Evolutionary conservation across 2,329 filamentous ascomycete species (phyloP), one percentile per base, ranked within the genome.

Genomic region (Cladosporium velox): DNA sequence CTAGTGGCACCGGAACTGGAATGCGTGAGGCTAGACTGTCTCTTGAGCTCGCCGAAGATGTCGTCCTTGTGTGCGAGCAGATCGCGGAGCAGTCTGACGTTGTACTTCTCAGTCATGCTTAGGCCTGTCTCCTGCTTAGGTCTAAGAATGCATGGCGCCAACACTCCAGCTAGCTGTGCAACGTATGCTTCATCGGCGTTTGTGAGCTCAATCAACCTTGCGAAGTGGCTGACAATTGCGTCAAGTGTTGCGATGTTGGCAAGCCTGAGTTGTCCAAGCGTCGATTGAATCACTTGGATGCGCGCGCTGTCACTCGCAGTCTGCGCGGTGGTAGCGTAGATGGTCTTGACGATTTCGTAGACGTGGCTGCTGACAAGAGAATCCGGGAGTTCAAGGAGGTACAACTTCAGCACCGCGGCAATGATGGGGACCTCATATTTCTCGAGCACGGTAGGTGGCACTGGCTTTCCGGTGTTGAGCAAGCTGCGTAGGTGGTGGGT

Each of bases 201-300:
- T 2, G 95, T 99, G 69, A 99, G 85, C 78, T 99, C 95, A 75
- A 99, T 96, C 67, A 99, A 84, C 67, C 95, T 91, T 47, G 94
- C 97, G 78, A 99, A 98, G 80, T 99, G 95, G 71, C 96, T 98
- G 85, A 96, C 96, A 76, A 97, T 91, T 49, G 95, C 95, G 78
- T 99, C 95, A 67, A 99, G 88, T n/a, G 95, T 98, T 58, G 95
- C 95, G 78, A 99, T 99, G 78, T 99, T 99, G 70, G 95, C 93
- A 65, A 99, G 88, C 68, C 94, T 91, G 65, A 99, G 87, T 78
- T 98, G 93, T 47, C 93, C 94, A 65, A 99, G 89, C 0, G 95
- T 98, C 73, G 95, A 96, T 79, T 99, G 95, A 38, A 99, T 87
- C 67, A 98, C 92, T 64, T 93, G 90, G 70, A 99, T 86, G 63